Evolutionary conservation across 2,329 filamentous ascomycete species (phyloP).

Genomic region (Arachnomyces sp.): DNA sequence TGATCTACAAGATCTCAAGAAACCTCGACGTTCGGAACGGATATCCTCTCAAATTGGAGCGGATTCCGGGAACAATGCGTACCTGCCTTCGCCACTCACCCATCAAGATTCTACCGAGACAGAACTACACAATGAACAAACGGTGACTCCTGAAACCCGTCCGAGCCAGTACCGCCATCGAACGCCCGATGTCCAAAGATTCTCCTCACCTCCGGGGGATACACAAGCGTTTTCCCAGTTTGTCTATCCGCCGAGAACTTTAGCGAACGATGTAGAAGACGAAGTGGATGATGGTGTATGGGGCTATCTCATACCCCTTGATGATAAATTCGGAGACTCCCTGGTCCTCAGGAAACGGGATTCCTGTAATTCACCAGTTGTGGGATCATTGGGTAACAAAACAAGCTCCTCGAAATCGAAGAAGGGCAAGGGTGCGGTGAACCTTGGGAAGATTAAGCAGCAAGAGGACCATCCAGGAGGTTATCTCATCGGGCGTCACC

Average conservation of each 20-base stretch:
- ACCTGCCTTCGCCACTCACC: conserved; percentile 76
- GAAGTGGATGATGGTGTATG: conserved; percentile 82
- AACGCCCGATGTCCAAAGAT: conserved; percentile 33
- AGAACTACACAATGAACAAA: conserved; percentile 59
- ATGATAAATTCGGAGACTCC: conserved; percentile 59
- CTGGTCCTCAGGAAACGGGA: conserved; percentile 70
- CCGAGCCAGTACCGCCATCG: conserved; percentile 46
- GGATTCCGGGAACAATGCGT: conserved; percentile 57
- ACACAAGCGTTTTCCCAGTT: conserved; percentile 78
- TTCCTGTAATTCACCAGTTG: conserved; percentile 55
- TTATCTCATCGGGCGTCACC: conserved; percentile 86
- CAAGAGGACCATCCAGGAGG: conserved; percentile 62
- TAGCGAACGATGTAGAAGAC: conserved; percentile 77
- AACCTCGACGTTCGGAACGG: conserved; percentile 70
- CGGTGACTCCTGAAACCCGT: conserved; percentile 58
- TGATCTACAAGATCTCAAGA: conserved; percentile 61
- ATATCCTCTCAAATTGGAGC: conserved; percentile 55
- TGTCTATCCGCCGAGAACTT: conserved; percentile 60
- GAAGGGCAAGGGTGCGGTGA: conserved; percentile 40
- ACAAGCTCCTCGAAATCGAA: conserved; percentile 29
- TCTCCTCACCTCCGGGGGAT: conserved; percentile 63
- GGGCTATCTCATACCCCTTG: conserved; percentile 85
- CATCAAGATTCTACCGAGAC: conserved; percentile 58
- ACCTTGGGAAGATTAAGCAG: conserved; percentile 51
- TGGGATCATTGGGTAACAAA: conserved; percentile 33